Percentiles rank a stretch among this genome's conserved stretches.
These are phyloP conservation scores for Heliocybe sulcata DNA, from an alignment of 1,284 basidiomycete genomes.

Conservation along the genomic window DNA sequence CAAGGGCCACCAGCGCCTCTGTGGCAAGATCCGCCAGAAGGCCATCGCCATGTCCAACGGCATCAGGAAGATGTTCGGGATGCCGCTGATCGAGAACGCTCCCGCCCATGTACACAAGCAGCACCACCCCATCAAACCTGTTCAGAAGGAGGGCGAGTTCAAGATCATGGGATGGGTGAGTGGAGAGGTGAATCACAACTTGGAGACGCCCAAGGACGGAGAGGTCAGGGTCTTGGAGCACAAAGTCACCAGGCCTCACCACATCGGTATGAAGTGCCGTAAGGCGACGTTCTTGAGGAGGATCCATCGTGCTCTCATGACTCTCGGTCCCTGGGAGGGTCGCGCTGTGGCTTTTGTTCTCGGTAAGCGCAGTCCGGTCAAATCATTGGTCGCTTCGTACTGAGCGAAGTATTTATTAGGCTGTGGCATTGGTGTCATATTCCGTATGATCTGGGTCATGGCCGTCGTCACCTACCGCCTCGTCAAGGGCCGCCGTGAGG, in stretches of 20 bases:
- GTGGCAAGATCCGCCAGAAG: constrained; percentile 25
- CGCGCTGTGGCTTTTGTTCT: constrained; percentile 72
- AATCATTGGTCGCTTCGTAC: background rate
- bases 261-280: constrained; percentile 15
- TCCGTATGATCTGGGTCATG: constrained; percentile 73
- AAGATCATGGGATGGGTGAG: constrained; percentile 1
- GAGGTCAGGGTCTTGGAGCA: background rate
- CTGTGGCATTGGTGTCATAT: constrained; percentile 70
- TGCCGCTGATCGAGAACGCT: constrained; percentile 30
- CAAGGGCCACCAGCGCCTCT: background rate
- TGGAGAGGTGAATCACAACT: constrained; percentile 7
- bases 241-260: constrained; percentile 18
- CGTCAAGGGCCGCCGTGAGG: constrained; percentile 32
- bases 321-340: constrained; percentile 75
- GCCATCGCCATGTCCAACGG: constrained; percentile 36
- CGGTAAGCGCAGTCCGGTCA: constrained; percentile 35
- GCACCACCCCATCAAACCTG: background rate
- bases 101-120: constrained; percentile 4
- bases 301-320: constrained; percentile 54
- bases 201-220: background rate
- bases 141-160: background rate
- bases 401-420: constrained; percentile 29
- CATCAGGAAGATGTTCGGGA: constrained; percentile 41
- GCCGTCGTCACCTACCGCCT: constrained; percentile 50
- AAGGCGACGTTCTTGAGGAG: constrained; percentile 42